Evolutionary conservation across 2,329 filamentous ascomycete genomes (phyloP), one percentile per base, ranked within the genome.

Genomic region (Metarhizium humberi): DNA sequence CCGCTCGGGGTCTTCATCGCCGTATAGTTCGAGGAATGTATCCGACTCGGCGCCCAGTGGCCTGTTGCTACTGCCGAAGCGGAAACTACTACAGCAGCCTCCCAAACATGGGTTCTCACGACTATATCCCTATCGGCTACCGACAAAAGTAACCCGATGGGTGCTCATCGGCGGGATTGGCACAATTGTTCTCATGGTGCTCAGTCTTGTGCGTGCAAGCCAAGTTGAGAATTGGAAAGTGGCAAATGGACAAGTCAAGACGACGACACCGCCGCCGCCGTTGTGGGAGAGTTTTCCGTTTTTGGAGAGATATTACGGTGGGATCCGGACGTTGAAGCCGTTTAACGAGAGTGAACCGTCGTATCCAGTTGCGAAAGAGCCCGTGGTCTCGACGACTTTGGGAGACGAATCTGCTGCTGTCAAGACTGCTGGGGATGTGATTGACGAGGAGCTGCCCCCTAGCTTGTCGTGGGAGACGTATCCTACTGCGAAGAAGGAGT

Each of bases 261-360:
- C 64, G 6, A 63, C 78, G 13, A 78, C 82, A 0, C 71, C 81
- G 0, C 81, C 84, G 20, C 88, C 89, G 13, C 82, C 85, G 0
- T 71, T 81, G 5, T 97, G 92, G 91, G 89, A 95, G 67, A 81
- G 80, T 10, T 97, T 95, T 67, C 83, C 85, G 0, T 95, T 96
- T 64, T 71, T 99, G 58, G 86, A 86, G 57, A 81, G 92, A 59
- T 99, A 96, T 68, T 94, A 96, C 68, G 92, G 91, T 14, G 94
- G 94, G 1, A 79, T 99, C 57, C 79, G 86, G 60, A 87, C 81
- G 0, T 67, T 99, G 58, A 81, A 88, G 0, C 71, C 82, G 0
- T 73, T 84, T 30, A 69, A 77, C 14, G 75, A 88, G 50, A 92
- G 92, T 61, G 75, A 78, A 10, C 86, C 92, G 0, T 89, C 97